Evolutionary conservation across 2,329 filamentous ascomycete genomes (phyloP).

Genomic region (Aspergillus fischeri): DNA sequence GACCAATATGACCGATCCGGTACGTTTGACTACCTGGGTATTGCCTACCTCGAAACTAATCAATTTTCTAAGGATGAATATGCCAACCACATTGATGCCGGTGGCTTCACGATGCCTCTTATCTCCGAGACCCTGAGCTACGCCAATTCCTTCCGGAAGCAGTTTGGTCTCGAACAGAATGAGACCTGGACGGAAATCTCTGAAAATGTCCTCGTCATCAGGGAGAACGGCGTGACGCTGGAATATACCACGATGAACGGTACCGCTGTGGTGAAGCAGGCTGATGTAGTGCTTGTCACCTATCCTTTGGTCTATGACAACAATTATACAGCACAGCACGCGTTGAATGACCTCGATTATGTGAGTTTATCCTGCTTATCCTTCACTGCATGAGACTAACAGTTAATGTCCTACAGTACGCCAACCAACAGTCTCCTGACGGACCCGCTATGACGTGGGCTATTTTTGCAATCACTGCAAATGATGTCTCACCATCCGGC

Average conservation of each 20-base stretch:
- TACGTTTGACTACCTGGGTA: conserved; percentile 28
- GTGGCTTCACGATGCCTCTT: conserved; percentile 64
- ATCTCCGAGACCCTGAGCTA: conserved; percentile 53
- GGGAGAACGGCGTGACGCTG: conserved; percentile 57
- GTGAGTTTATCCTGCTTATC: conserved; percentile 27
- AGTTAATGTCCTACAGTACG: conserved; percentile 47
- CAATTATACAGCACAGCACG: conserved; percentile 48
- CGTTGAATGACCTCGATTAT: conserved; percentile 60
- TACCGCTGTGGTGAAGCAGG: conserved; percentile 64
- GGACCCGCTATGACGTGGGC: conserved; percentile 72
- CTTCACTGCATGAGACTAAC: neutral
- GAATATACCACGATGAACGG: conserved; percentile 66
- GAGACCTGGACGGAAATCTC: conserved; percentile 56
- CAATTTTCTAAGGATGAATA: conserved; percentile 55
- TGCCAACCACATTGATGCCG: conserved; percentile 63
- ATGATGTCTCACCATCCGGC: conserved; percentile 61
- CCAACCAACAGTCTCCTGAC: conserved; percentile 62
- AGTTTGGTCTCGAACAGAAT: conserved; percentile 54
- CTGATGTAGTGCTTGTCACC: conserved; percentile 64
- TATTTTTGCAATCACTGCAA: conserved; percentile 64
- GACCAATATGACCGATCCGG: conserved; percentile 68
- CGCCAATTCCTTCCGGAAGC: conserved; percentile 54
- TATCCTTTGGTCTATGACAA: conserved; percentile 60
- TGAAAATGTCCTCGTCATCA: conserved; percentile 53
- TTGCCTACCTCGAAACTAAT: neutral